Evolutionary conservation across 805 yeast species (phyloP), one percentile per base, ranked within the genome.

Genomic region (Yarrowia sp.): DNA sequence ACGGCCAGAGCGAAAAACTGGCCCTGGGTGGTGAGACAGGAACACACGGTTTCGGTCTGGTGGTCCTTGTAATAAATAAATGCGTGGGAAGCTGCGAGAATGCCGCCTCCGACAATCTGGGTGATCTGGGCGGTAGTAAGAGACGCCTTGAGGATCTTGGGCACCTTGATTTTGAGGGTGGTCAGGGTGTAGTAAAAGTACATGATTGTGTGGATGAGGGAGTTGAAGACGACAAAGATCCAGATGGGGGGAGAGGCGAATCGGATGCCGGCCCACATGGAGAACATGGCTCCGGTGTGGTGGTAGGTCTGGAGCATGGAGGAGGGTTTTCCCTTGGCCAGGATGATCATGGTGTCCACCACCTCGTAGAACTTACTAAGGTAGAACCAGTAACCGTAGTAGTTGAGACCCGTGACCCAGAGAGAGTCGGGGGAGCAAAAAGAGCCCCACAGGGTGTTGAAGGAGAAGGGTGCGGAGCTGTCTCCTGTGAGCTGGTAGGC

Each of bases 381-480:
- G 73, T 87, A 87, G 72, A 87, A 87, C 78, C 85, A 80, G 77
- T 83, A 87, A 7, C 88, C 88, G 72, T 80, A 86, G 69, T 82
- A 80, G 32, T 81, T 76, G 69, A 87, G 79, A 40, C 86, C 83
- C 58, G 77, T 76, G 32, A 68, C 70, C 82, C 88, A 87, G 59
- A 87, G 79, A 5, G 90, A 89, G 67, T 81, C 81, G 44, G 83
- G 80, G 71, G 85, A 85, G 72, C 92, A 87, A 36, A 86, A 79
- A 0, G 87, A 75, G 69, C 84, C 82, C 82, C 89, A 86, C 70
- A 90, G 87, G 78, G 92, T 90, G 71, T 95, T 75, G 86, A 81
- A 92, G 70, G 97, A 92, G 82, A 80, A 92, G 77, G 91, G 90
- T 76, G 98, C 98, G 21, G 66, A 76, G 98, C 98, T n/a, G 66